A percentile compares a stretch with the other conserved stretches of the same genome.
These are phyloP conservation scores for Barnettozyma populi DNA, from an alignment of 805 yeast species.

Conservation along the genomic window DNA sequence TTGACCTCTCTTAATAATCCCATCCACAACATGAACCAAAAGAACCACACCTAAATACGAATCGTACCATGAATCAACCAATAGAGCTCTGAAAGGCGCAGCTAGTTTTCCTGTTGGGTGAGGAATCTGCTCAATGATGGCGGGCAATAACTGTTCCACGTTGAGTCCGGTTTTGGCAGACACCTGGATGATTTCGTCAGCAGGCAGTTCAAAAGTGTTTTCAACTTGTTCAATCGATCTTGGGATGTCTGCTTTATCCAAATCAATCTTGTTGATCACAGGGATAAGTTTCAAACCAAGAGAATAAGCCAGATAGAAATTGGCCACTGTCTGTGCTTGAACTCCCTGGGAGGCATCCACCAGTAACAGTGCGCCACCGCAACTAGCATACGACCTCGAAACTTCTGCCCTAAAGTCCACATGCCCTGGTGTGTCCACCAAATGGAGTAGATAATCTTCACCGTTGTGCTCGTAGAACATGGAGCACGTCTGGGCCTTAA, in stretches of 20 bases:
- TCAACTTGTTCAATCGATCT: slow-evolving; percentile 82
- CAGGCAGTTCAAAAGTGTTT: slow-evolving; percentile 71
- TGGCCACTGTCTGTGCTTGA: slow-evolving; percentile 98
- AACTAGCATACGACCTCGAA: slow-evolving; percentile 88
- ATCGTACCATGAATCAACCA: slow-evolving; percentile 98
- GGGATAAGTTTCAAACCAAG: slow-evolving; percentile 80
- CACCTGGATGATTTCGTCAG: slow-evolving; percentile 71
- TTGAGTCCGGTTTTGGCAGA: slow-evolving; percentile 90
- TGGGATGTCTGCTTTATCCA: slow-evolving; percentile 81
- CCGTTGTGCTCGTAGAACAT: slow-evolving; percentile 73
- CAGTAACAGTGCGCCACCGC: slow-evolving; percentile 86
- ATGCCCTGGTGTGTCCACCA: slow-evolving; percentile 97
- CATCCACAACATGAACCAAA: slow-evolving; percentile 81
- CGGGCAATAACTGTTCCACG: slow-evolving; percentile 74
- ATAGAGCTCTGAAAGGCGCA: slow-evolving; percentile 61
- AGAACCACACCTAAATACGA: slow-evolving; percentile 86
- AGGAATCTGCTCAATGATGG: slow-evolving; percentile 76
- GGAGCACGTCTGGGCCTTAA: slow-evolving; percentile 93
- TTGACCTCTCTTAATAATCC: slow-evolving; percentile 66
- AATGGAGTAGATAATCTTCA: slow-evolving; percentile 75
- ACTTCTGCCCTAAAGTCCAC: slow-evolving; percentile 95
- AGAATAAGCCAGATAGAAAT: slow-evolving; percentile 84
- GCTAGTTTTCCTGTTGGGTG: slow-evolving; percentile 56
- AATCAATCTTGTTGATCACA: slow-evolving; percentile 85
- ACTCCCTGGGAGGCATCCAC: slow-evolving; percentile 97